phyloP scores from a whole-genome alignment of 805 yeast species.

The Candida lessepsii region DNA sequence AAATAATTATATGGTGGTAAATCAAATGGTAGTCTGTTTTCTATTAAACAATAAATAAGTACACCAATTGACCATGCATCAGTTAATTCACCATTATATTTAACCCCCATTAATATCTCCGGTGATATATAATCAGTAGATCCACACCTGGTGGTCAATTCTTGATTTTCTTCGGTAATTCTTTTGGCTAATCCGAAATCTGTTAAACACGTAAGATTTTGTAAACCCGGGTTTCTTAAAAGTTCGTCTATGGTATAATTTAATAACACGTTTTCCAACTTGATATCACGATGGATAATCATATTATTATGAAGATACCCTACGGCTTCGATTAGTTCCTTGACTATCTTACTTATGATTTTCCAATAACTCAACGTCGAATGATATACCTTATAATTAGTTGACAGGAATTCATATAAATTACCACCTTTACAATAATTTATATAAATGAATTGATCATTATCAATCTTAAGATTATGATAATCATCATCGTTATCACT shows the following conservation, averaged over 20 bases:
- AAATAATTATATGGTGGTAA: constrained; percentile 56
- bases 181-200: constrained; percentile 88
- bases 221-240: constrained; percentile 1
- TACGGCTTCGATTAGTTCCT: constrained; percentile 70
- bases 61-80: constrained; percentile 98
- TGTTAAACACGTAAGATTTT: constrained; percentile 52
- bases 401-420: constrained; percentile 55
- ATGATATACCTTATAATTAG: constrained; percentile 36
- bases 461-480: constrained; percentile 20
- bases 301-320: constrained; percentile 63
- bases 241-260: constrained; percentile 31
- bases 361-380: constrained; percentile 40
- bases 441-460: constrained; percentile 52
- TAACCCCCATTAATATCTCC: constrained; percentile 83
- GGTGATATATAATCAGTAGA: constrained; percentile 97
- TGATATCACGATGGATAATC: constrained; percentile 88
- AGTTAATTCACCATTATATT: constrained; percentile 86
- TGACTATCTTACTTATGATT: constrained; percentile 59
- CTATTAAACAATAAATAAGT: constrained; percentile 77
- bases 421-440: constrained; percentile 87
- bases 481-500: constrained; percentile 15
- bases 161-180: constrained; percentile 57
- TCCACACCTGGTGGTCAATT: constrained; percentile 87
- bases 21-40: constrained; percentile 89
- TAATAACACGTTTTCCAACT: constrained; percentile 78